These are phyloP conservation scores for Xylariales sp. DNA, from an alignment of 2,329 filamentous ascomycete genomes.

Conservation along the genomic window DNA sequence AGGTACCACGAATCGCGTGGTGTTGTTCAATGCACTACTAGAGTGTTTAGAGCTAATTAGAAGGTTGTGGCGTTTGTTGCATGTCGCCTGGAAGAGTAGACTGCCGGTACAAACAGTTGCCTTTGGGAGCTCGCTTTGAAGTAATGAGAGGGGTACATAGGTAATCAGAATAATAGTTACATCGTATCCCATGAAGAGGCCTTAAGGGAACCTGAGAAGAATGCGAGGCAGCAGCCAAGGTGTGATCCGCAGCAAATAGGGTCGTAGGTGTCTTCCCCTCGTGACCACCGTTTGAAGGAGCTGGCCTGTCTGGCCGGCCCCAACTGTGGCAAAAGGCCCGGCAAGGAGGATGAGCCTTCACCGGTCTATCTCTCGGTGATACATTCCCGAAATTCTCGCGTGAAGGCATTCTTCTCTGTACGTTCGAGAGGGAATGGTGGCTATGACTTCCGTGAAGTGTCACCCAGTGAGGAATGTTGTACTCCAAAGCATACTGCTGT, in stretches of 20 bases:
- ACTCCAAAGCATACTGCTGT: neutral
- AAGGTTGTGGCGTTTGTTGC: neutral
- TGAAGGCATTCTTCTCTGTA: neutral
- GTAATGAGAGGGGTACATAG: neutral
- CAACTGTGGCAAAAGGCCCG: neutral
- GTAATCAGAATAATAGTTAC: constrained; percentile 7
- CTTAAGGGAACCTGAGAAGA: neutral
- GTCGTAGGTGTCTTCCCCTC: neutral
- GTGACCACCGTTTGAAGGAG: neutral
- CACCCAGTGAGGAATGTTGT: constrained; percentile 5
- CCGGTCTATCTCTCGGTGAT: neutral
- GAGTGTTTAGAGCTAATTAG: neutral
- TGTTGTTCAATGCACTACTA: neutral
- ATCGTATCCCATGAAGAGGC: neutral
- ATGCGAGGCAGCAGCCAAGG: neutral
- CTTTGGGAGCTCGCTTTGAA: neutral
- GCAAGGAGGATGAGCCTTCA: neutral
- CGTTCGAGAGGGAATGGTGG: neutral
- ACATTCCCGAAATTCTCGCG: neutral
- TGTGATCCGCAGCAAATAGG: neutral
- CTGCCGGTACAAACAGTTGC: neutral
- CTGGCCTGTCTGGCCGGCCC: neutral
- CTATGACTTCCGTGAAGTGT: neutral
- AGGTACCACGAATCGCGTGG: neutral
- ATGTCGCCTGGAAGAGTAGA: neutral